phyloP scores from a whole-genome alignment of 805 yeast species.

The Starmerella sp. region DNA sequence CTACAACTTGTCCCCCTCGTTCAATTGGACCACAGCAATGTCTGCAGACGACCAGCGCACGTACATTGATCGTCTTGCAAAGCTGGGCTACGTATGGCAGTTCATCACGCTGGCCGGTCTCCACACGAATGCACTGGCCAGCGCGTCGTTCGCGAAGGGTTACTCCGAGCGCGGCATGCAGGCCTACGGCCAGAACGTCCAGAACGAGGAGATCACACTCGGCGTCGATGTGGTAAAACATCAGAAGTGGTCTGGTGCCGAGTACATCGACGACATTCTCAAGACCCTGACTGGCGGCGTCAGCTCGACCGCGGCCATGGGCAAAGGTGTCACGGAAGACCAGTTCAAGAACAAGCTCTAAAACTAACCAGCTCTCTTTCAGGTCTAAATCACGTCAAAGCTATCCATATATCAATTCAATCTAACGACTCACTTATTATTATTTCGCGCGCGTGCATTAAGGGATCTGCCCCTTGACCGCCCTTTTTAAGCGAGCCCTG shows the following conservation, averaged over 20 bases:
- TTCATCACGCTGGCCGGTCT: slow-evolving; percentile 94
- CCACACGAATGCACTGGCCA: slow-evolving; percentile 89
- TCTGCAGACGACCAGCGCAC: slow-evolving; percentile 75
- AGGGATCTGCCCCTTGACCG: no score
- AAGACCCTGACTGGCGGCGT: slow-evolving; percentile 91
- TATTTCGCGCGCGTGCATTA: no score
- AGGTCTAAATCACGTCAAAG: background rate
- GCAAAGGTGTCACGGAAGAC: slow-evolving; percentile 94
- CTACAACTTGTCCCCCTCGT: slow-evolving; percentile 91
- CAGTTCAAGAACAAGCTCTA: slow-evolving; percentile 42
- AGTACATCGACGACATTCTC: slow-evolving; percentile 81
- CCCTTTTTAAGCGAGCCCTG: no score
- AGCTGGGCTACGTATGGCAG: slow-evolving; percentile 93
- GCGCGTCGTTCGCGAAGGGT: slow-evolving; percentile 69
- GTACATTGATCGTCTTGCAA: slow-evolving; percentile 73
- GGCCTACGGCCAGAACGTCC: slow-evolving; percentile 84
- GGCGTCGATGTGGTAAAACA: slow-evolving; percentile 95
- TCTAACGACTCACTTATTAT: background rate
- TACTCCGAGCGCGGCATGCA: slow-evolving; percentile 81
- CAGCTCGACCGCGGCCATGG: slow-evolving; percentile 95
- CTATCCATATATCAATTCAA: background rate
- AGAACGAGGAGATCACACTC: slow-evolving; percentile 72
- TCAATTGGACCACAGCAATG: slow-evolving; percentile 97
- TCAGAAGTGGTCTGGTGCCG: slow-evolving; percentile 99
- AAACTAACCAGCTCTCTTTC: background rate